A percentile compares a stretch with the other conserved stretches of the same genome.
phyloP scores from a whole-genome alignment of 805 yeast species.

The Dipodascus geniculatus region DNA sequence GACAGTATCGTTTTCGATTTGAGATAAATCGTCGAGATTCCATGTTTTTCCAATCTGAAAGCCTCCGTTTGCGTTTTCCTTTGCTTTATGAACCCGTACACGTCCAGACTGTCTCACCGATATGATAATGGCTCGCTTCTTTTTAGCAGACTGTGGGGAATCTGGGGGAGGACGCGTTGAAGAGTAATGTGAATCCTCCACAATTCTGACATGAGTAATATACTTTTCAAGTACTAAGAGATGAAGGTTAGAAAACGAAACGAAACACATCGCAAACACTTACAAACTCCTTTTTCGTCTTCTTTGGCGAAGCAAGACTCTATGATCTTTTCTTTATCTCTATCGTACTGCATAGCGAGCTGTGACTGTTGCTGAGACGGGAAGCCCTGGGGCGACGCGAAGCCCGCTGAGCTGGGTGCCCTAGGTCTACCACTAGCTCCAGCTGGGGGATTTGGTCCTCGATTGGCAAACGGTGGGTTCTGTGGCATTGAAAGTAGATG shows the following conservation, averaged over 20 bases:
- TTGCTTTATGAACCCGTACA: slow-evolving; percentile 72
- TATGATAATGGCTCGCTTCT: slow-evolving; percentile 33
- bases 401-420: not conserved
- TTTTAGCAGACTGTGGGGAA: slow-evolving; percentile 38
- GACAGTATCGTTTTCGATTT: slow-evolving; percentile 40
- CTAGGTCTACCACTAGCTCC: not conserved
- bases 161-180: slow-evolving; percentile 53
- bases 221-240: slow-evolving; percentile 39
- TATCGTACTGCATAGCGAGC: slow-evolving; percentile 47
- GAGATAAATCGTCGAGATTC: slow-evolving; percentile 61
- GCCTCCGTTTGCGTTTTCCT: slow-evolving; percentile 59
- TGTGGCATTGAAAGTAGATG: not conserved
- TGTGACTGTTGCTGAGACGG: not conserved
- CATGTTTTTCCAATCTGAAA: slow-evolving; percentile 91
- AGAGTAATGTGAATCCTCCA: slow-evolving; percentile 65
- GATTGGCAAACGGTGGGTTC: not conserved
- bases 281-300: slow-evolving; percentile 23
- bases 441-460: not conserved
- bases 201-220: slow-evolving; percentile 62
- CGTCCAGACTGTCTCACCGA: slow-evolving; percentile 57
- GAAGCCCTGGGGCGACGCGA: not conserved
- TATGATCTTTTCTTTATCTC: slow-evolving; percentile 39
- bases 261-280: slow-evolving; percentile 22
- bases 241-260: not conserved
- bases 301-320: slow-evolving; percentile 38